Base-by-base conservation (phyloP, 1,284 basidiomycete species). In the Quambalaria eucalypti region DNA sequence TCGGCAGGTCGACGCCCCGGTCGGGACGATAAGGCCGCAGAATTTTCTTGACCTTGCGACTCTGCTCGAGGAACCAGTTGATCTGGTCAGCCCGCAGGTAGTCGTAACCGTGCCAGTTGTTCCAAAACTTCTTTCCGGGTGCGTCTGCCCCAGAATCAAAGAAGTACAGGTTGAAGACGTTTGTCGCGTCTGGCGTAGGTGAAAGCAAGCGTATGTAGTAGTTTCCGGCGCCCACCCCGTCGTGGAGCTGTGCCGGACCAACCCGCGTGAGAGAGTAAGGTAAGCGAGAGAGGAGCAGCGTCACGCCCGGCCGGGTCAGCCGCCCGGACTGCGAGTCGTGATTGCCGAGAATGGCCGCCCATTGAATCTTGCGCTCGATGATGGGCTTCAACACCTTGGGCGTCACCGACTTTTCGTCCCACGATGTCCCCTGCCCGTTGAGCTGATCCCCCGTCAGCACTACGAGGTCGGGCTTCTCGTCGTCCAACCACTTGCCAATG, bases 141-240 rank as follows among this genome's bases (percentile, higher is more conserved):
- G 64, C 61, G 16, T 59, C 19, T 0, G 84, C 79, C 19, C 89
- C 88, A 1, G 90, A 91, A 76, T 97, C 92, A 59, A 97, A 78
- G 80, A 96, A 90, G 77, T 96, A 97, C 2, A 97, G 76, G 0
- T 88, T 91, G 56, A 93, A 80, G 8, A 95, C 79, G 61, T 91
- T 88, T 1, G 84, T 89, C 72, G 82, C 85, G n/a, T 57, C 52
- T 39, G 36, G 54, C 53, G 40, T 50, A 1, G 55, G 64, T 40
- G 48, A 63, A 30, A 47, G 54, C 25, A 46, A 28, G 44, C 68
- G 51, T 21, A 57, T 28, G 30, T 61, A 29, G 46, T 52, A 56
- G 52, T 56, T 52, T 46, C 50, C 57, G n/a, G 28, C 21, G 26
- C 48, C 81, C 81, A 77, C 73, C 87, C 84, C 84, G 0, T 90